phyloP scores from a whole-genome alignment of 148 eudicot genomes.

The Chenopodium suecicum region DNA sequence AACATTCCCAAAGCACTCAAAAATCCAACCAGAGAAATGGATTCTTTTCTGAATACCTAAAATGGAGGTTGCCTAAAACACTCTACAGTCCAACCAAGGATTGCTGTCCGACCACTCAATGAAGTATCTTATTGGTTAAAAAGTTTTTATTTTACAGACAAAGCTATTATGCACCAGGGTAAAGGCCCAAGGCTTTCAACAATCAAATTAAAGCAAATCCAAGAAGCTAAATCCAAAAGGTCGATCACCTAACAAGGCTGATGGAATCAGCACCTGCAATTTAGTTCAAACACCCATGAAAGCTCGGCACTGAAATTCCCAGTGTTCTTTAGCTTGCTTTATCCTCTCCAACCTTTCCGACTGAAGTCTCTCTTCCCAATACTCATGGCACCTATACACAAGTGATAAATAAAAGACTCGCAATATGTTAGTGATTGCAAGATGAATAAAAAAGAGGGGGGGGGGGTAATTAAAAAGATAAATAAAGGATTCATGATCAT shows the following conservation, averaged over 20 bases:
- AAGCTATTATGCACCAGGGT: not conserved
- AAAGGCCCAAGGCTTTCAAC: not conserved
- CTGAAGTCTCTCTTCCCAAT: conserved; percentile 84
- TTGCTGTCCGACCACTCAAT: not conserved
- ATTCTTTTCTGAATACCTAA: not conserved
- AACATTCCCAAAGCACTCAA: not conserved
- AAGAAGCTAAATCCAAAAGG: not conserved
- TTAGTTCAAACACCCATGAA: conserved; percentile 58
- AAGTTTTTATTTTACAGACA: not conserved
- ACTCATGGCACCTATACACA: conserved; percentile 69
- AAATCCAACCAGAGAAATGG: not conserved
- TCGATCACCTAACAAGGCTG: not conserved
- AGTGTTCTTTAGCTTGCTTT: conserved; percentile 75
- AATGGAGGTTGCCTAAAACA: not conserved
- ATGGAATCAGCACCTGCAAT: not conserved
- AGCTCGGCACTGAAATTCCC: conserved; percentile 73
- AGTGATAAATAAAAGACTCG: not conserved
- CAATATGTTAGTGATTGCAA: not conserved
- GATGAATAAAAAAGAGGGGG: not conserved
- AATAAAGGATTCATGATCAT: no score
- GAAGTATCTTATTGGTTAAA: not conserved
- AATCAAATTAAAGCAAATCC: not conserved
- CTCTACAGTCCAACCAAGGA: not conserved
- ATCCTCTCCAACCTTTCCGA: conserved; percentile 70
- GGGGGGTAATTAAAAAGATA: no score